These are phyloP conservation scores for Henningerozyma blattae DNA, from an alignment of 805 yeast species.

Conservation along the genomic window DNA sequence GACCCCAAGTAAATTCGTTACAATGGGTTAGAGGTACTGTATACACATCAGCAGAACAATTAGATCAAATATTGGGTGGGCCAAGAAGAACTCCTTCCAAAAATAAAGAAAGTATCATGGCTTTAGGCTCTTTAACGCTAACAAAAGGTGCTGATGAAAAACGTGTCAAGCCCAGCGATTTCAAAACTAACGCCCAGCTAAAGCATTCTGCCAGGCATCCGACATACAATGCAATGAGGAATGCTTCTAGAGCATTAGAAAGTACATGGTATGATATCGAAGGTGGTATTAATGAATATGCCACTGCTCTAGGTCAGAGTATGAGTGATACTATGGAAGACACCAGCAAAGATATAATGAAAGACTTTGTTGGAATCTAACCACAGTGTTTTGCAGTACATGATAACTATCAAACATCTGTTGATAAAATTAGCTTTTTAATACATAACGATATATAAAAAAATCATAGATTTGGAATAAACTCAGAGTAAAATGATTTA, in stretches of 20 bases:
- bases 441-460: too few species aligned
- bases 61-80: slow-evolving; percentile 62
- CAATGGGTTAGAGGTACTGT: slow-evolving; percentile 82
- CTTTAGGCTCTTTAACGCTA: slow-evolving; percentile 27
- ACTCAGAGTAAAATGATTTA: too few species aligned
- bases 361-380: slow-evolving; percentile 41
- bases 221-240: slow-evolving; percentile 31
- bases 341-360: slow-evolving; percentile 38
- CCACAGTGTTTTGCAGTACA: too few species aligned
- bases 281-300: slow-evolving; percentile 44
- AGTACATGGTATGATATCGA: slow-evolving; percentile 42
- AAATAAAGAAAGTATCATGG: slow-evolving; percentile 46
- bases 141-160: slow-evolving; percentile 3
- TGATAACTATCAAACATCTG: too few species aligned
- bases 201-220: slow-evolving; percentile 26
- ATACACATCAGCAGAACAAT: slow-evolving; percentile 45
- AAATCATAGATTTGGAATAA: too few species aligned
- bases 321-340: slow-evolving; percentile 40
- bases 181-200: slow-evolving; percentile 35
- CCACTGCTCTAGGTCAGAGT: slow-evolving; percentile 41
- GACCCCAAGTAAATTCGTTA: slow-evolving; percentile 70
- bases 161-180: slow-evolving; percentile 2
- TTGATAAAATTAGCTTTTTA: too few species aligned
- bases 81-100: slow-evolving; percentile 53
- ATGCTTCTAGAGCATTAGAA: slow-evolving; percentile 34